A percentile compares a stretch with the other conserved stretches of the same genome.
Evolutionary conservation across 345 rosid species (phyloP).

Genomic region (Salix arbutifolia): DNA sequence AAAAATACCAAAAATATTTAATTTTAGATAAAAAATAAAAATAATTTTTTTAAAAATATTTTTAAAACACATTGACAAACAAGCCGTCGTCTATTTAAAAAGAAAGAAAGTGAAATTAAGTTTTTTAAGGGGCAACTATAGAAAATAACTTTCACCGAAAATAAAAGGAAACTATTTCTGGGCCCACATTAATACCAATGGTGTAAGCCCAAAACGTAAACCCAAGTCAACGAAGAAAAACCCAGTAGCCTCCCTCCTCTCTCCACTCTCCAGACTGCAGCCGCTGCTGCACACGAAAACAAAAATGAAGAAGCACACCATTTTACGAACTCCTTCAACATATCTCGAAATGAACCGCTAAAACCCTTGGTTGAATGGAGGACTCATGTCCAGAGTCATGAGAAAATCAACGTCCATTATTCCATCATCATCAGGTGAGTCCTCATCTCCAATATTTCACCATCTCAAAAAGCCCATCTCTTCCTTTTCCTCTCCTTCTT

Average conservation of each 20-base stretch:
- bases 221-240: background rate
- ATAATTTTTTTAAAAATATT: too few relatives aligned
- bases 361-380: conserved; percentile 2
- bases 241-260: background rate
- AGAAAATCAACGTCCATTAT: conserved; percentile 21
- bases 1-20: too few relatives aligned
- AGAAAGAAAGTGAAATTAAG: too few relatives aligned
- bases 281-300: background rate
- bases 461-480: conserved; percentile 5
- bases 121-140: too few relatives aligned
- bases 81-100: too few relatives aligned
- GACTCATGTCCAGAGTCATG: conserved; percentile 22
- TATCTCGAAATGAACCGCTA: background rate
- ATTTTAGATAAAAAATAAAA: too few relatives aligned
- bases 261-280: background rate
- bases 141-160: too few relatives aligned
- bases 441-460: conserved; percentile 13
- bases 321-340: background rate
- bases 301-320: background rate
- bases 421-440: conserved; percentile 14
- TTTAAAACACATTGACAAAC: too few relatives aligned
- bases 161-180: too few relatives aligned
- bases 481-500: conserved; percentile 8
- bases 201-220: too few relatives aligned
- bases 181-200: too few relatives aligned